Evolutionary conservation across 805 yeast genomes (phyloP), one percentile per base, ranked within the genome.

Genomic region (Zygotorulaspora sp.): DNA sequence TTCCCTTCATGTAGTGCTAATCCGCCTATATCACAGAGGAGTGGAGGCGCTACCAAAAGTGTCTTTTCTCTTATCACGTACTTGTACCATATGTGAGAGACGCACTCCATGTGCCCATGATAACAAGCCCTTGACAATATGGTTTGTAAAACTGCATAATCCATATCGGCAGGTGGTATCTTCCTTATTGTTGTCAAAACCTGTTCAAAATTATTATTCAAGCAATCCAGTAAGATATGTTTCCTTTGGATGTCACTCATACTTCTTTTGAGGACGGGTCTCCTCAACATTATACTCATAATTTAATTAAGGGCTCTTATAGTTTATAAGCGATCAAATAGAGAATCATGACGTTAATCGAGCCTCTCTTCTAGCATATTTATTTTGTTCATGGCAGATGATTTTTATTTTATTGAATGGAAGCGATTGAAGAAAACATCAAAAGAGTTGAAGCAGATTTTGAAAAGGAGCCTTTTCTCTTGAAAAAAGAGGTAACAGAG

Each of bases 61-160:
- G 47, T 21, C 2, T 52, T 30, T 4, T 40, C 35, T 14, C 51
- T 38, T 44, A 49, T 40, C 13, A 54, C 60, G 35, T 46, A 59
- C 31, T 48, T 49, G 34, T 57, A 44, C 62, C 62, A 59, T 9
- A 59, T 45, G 30, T 42, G 49, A 9, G 49, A 44, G 3, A 57
- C 48, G 2, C 58, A 50, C 9, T 41, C 45, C 14, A 48, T 43
- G 40, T 58, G 60, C 1, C 57, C 60, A 50, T 52, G 51, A 13
- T 50, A 47, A 13, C 57, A 53, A 32, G 58, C 48, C 30, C 43
- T 47, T 1, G 48, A 40, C 19, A 58, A 32, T 16, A 40, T 54
- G 5, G 52, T 15, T 21, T 53, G 53, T 38, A 58, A 24, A 32
- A 56, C 47, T 1, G 43, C 26, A 29, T 50, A 50, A 24, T 58